Base-by-base conservation (phyloP, 2,329 filamentous ascomycete genomes). In the Trichoderma semiorbis region DNA sequence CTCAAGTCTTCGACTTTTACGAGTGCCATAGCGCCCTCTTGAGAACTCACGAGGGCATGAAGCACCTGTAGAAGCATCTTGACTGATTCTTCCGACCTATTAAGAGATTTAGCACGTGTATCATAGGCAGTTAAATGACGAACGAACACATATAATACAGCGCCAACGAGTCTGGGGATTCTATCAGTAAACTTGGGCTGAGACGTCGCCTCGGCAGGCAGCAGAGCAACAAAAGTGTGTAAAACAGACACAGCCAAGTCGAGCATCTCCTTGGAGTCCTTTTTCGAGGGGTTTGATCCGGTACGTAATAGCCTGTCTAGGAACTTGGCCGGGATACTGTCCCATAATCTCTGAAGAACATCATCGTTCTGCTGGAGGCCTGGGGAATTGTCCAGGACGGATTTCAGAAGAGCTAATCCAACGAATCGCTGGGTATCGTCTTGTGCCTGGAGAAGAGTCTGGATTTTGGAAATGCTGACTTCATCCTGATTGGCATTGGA, bases 361-460 rank as follows among this genome's bases (percentile, higher is more conserved):
- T 79, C 79, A 11, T 83, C 81, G 78, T 90, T 84, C 67, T 84
- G 79, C 58, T 84, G 84, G 26, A 90, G 79, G n/a, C 84, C 79
- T 26, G 84, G 80, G 7, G 87, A 86, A 77, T 88, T 89, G 78
- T 92, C 90, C 36, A 93, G 83, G 14, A 91, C 80, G n/a, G 88
- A 87, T 76, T 90, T 91, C 65, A 92, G 84, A 26, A 92, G 83
- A 1, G 90, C 89, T 26, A 93, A 82, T 8, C 90, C 91, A 50
- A 92, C 90, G 75, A 93, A 92, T 76, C 89, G 86, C 24, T 89
- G 88, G 0, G 91, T 92, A 77, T 93, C 90, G 77, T 92, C 86
- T 73, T 88, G 89, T 69, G 87, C 80, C 69, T 83, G 82, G 39
- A 93, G 84, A 3, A 92, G 84, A 1, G 82, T 76, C 74, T 88